These are phyloP conservation scores for Pyrenophora seminiperda DNA, from an alignment of 2,329 filamentous ascomycete species.

Conservation along the genomic window DNA sequence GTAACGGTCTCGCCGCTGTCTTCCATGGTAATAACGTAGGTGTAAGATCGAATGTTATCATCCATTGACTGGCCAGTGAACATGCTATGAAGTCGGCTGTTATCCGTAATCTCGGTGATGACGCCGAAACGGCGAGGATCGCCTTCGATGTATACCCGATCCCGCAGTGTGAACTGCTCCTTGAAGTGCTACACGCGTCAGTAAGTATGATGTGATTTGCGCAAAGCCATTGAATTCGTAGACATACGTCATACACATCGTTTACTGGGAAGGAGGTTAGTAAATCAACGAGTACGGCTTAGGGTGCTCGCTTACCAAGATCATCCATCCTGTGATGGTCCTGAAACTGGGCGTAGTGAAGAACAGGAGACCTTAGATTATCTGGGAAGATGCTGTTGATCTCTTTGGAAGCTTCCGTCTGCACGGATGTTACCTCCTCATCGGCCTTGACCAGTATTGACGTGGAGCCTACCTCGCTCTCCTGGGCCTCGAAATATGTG, in stretches of 20 bases:
- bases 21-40: slow-evolving; percentile 43
- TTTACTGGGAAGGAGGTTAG: slow-evolving; percentile 22
- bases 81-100: slow-evolving; percentile 35
- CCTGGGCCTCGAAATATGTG: slow-evolving; percentile 88
- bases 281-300: slow-evolving; percentile 39
- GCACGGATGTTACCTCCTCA: slow-evolving; percentile 38
- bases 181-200: slow-evolving; percentile 37
- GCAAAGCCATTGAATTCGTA: neutral
- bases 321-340: slow-evolving; percentile 81
- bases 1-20: slow-evolving; percentile 55
- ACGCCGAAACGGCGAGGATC: slow-evolving; percentile 38
- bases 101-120: slow-evolving; percentile 42
- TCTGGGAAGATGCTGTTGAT: slow-evolving; percentile 93
- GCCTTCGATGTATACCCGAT: slow-evolving; percentile 43
- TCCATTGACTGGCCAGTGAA: slow-evolving; percentile 35
- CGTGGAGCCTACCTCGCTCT: slow-evolving; percentile 75
- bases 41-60: slow-evolving; percentile 38
- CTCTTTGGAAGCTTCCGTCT: slow-evolving; percentile 73
- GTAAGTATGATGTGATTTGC: slow-evolving; percentile 10
- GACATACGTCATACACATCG: slow-evolving; percentile 17
- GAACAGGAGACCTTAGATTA: slow-evolving; percentile 84
- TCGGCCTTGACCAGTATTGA: slow-evolving; percentile 30
- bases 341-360: slow-evolving; percentile 89
- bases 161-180: slow-evolving; percentile 41
- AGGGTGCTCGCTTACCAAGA: slow-evolving; percentile 57